phyloP scores from a whole-genome alignment of 495 filamentous ascomycete species.

The Copromyces sp. region DNA sequence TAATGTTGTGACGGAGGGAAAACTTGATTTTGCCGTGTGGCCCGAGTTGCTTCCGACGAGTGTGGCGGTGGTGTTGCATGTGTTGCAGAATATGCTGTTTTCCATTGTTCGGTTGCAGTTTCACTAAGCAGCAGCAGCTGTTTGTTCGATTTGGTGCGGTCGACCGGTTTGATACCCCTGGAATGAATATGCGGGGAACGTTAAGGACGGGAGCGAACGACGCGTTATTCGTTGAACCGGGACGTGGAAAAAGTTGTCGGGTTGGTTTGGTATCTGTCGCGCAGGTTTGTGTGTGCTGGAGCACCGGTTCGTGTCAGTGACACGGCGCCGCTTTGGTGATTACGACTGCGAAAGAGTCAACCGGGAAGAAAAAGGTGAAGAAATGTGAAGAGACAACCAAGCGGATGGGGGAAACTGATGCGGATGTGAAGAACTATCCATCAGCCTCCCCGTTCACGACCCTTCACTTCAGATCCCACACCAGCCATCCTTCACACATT shows the following conservation, averaged over 20 bases:
- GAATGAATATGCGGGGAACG: background rate
- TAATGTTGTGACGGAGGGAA: slow-evolving; percentile 48
- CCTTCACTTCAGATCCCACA: background rate
- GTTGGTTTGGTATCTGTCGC: background rate
- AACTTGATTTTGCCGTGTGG: slow-evolving; percentile 47
- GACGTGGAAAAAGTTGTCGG: background rate
- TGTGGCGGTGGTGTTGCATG: slow-evolving; percentile 51
- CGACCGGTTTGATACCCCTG: background rate
- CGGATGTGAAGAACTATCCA: background rate
- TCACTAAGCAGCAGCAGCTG: slow-evolving; percentile 19
- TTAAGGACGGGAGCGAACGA: background rate
- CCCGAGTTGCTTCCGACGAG: slow-evolving; percentile 53
- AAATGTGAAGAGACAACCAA: background rate
- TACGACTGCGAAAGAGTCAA: background rate
- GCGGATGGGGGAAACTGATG: background rate
- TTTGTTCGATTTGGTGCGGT: background rate
- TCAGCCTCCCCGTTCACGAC: background rate
- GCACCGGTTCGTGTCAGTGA: background rate
- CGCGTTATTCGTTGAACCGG: background rate
- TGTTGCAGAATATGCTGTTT: slow-evolving; percentile 58
- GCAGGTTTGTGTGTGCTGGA: background rate
- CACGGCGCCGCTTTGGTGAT: background rate
- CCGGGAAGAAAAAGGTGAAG: background rate
- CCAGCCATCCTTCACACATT: background rate
- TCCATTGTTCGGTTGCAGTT: slow-evolving; percentile 52